phyloP scores from a whole-genome alignment of 1,139 yeast genomes.

The Taphrina deformans region DNA sequence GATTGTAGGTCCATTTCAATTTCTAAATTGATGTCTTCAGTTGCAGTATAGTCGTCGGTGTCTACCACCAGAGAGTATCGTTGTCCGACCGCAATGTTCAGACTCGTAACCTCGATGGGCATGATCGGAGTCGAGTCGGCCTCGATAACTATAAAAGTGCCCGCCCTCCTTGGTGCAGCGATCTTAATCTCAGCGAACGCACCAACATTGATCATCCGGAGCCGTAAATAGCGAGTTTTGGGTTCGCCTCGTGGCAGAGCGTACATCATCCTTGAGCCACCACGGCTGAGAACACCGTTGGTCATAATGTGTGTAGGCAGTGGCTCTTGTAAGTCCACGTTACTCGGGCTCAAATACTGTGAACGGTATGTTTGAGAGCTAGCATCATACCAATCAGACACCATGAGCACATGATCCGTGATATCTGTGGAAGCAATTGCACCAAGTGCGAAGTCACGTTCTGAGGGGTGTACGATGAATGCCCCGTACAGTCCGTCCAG shows the following conservation, averaged over 20 bases:
- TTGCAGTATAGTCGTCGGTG: constrained; percentile 52
- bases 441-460: constrained; percentile 32
- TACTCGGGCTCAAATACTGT: constrained; percentile 48
- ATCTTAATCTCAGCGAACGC: constrained; percentile 50
- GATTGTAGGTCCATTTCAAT: constrained; percentile 41
- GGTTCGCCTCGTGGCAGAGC: constrained; percentile 42
- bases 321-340: constrained; percentile 44
- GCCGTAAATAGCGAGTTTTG: constrained; percentile 38
- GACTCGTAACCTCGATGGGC: constrained; percentile 54
- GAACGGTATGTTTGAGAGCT: constrained; percentile 43
- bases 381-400: constrained; percentile 92
- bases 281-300: neutral
- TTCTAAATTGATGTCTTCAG: constrained; percentile 39
- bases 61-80: constrained; percentile 62
- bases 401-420: constrained; percentile 53
- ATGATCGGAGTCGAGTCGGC: constrained; percentile 64
- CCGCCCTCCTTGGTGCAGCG: neutral
- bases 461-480: constrained; percentile 59
- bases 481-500: constrained; percentile 83
- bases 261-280: constrained; percentile 36
- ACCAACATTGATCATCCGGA: constrained; percentile 44
- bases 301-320: neutral
- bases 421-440: constrained; percentile 34
- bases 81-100: constrained; percentile 65
- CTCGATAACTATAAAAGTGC: constrained; percentile 50